phyloP scores from a whole-genome alignment of 2,329 filamentous ascomycete genomes.

The Massarina eburnea region DNA sequence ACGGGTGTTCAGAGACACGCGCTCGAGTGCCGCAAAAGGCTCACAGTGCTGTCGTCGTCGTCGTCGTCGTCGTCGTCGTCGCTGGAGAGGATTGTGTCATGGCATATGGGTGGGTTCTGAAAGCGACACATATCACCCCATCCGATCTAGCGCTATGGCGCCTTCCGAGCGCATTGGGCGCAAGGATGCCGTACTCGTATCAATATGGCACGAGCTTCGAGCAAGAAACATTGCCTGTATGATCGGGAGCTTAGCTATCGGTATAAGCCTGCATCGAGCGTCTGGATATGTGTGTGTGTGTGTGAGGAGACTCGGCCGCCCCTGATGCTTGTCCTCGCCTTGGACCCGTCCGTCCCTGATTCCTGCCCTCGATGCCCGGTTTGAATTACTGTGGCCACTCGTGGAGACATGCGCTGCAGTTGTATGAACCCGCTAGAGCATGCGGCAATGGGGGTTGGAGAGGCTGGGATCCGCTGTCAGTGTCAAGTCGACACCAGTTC shows the following conservation, averaged over 20 bases:
- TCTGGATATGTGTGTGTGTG: neutral
- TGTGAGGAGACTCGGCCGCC: neutral
- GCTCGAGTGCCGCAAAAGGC: too few species aligned
- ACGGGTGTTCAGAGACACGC: too few species aligned
- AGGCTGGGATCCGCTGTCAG: neutral
- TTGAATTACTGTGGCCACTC: conserved; percentile 9
- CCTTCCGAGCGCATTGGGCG: too few species aligned
- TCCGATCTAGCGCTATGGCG: too few species aligned
- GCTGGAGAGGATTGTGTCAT: neutral
- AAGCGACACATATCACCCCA: too few species aligned
- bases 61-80: too few species aligned
- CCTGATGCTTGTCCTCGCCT: neutral
- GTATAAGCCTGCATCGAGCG: neutral
- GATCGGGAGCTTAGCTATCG: neutral
- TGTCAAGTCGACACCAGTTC: neutral
- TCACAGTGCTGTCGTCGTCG: neutral
- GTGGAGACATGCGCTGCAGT: conserved; percentile 3
- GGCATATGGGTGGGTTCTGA: neutral
- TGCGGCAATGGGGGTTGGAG: neutral
- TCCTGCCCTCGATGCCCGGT: neutral
- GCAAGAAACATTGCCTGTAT: neutral
- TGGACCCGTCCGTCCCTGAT: neutral
- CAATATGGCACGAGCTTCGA: neutral
- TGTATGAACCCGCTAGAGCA: neutral
- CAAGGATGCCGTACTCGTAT: neutral